Conservation (phyloP, 805 yeast species). For the Yueomyces sinensis region DNA sequence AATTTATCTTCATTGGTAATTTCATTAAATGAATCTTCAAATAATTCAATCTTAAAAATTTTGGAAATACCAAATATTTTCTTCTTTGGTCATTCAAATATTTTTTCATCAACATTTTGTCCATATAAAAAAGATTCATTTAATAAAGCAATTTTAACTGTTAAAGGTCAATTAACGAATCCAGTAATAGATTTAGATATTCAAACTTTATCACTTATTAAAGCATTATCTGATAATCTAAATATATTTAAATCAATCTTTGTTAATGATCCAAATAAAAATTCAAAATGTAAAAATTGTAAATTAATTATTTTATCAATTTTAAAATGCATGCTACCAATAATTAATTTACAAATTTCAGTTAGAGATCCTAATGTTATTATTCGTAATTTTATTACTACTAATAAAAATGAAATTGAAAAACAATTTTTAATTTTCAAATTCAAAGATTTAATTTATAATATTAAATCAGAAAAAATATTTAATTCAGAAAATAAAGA, state of each 20-base stretch:
- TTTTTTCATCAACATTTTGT: slow-evolving; percentile 24
- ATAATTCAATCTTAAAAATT: slow-evolving; percentile 7
- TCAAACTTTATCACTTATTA: slow-evolving; percentile 26
- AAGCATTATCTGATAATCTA: slow-evolving; percentile 19
- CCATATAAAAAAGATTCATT: slow-evolving; percentile 10
- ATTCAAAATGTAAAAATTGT: slow-evolving; percentile 2
- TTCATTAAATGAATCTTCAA: slow-evolving; percentile 9
- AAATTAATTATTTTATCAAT: slow-evolving; percentile 5
- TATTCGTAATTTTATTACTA: not conserved
- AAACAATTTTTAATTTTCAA: slow-evolving; percentile 17
- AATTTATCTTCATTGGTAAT: slow-evolving; percentile 28
- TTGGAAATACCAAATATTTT: slow-evolving; percentile 28
- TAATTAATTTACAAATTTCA: slow-evolving; percentile 24
- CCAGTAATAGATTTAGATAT: slow-evolving; percentile 33
- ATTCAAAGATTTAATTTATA: slow-evolving; percentile 17
- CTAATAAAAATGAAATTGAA: not conserved
- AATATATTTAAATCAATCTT: slow-evolving; percentile 15
- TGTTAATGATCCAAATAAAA: slow-evolving; percentile 3
- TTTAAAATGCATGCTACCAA: slow-evolving; percentile 21
- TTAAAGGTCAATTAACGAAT: slow-evolving; percentile 30
- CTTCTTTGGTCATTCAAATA: slow-evolving; percentile 28
- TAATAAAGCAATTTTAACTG: slow-evolving; percentile 23
- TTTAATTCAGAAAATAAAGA: slow-evolving; percentile 4
- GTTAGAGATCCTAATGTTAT: slow-evolving; percentile 28
- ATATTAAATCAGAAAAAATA: slow-evolving; percentile 8